Evolutionary conservation across 306 rosid species (phyloP).

Genomic region (Canavalia ensiformis): DNA sequence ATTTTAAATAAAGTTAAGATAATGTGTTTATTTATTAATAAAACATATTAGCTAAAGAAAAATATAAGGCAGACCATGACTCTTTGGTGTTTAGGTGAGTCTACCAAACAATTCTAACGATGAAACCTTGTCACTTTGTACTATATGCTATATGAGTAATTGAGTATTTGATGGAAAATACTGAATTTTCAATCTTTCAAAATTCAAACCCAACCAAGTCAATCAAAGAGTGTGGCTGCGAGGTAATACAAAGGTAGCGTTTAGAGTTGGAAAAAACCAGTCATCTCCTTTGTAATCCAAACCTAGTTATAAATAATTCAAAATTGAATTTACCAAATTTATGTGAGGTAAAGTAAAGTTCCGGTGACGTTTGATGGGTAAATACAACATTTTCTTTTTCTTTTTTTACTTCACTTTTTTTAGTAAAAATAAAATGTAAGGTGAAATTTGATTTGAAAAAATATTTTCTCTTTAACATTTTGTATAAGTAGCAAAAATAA

Average conservation of each 20-base stretch:
- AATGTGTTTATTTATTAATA: not conserved
- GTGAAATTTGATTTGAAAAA: no score
- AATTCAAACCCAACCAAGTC: not conserved
- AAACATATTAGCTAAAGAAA: not conserved
- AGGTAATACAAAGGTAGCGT: not conserved
- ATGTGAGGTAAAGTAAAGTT: not conserved
- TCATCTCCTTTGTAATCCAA: not conserved
- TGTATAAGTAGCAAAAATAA: no score
- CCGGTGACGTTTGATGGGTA: not conserved
- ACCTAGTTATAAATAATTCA: not conserved
- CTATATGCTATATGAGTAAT: not conserved
- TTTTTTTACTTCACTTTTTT: not conserved
- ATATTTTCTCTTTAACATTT: no score
- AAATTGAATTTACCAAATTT: not conserved
- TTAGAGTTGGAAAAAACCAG: no score
- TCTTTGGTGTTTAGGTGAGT: not conserved
- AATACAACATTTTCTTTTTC: no score
- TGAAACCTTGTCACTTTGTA: no score
- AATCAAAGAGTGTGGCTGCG: constrained; percentile 8
- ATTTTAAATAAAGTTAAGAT: not conserved
- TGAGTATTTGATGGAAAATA: not conserved
- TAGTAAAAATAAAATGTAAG: not conserved
- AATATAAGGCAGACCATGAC: not conserved
- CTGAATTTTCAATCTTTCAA: constrained; percentile 1
- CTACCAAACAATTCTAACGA: not conserved